Conservation (phyloP, 768 basidiomycete species). For the Russula sp. region DNA sequence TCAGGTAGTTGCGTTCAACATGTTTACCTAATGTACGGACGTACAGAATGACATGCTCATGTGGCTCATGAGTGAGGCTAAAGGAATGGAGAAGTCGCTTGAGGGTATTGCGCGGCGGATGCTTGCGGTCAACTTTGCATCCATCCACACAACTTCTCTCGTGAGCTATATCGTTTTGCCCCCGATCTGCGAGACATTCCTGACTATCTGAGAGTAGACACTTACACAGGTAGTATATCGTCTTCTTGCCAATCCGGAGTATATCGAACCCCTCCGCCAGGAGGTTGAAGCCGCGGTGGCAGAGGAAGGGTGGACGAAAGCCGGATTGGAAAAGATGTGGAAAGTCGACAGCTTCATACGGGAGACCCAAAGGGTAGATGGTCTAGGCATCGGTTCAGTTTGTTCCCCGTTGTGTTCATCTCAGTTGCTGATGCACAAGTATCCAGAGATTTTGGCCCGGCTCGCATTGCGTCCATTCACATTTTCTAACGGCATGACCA, state of each 20-base stretch:
- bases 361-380: slow-evolving; percentile 28
- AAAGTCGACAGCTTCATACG: slow-evolving; percentile 33
- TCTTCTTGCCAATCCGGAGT: slow-evolving; percentile 27
- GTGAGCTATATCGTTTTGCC: slow-evolving; percentile 16
- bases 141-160: slow-evolving; percentile 30
- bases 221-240: slow-evolving; percentile 27
- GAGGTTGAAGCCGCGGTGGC: slow-evolving; percentile 27
- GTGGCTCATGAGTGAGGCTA: slow-evolving; percentile 38
- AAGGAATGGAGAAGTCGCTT: slow-evolving; percentile 28
- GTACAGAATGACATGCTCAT: slow-evolving; percentile 38
- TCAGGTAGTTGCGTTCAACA: neutral
- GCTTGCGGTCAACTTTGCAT: slow-evolving; percentile 30
- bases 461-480: slow-evolving; percentile 34
- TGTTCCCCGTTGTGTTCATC: neutral
- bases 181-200: neutral
- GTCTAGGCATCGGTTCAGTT: slow-evolving; percentile 21
- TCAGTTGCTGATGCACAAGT: neutral
- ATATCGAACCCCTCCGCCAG: slow-evolving; percentile 26
- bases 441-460: slow-evolving; percentile 25
- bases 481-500: slow-evolving; percentile 37
- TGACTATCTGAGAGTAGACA: slow-evolving; percentile 11
- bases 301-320: slow-evolving; percentile 29
- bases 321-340: slow-evolving; percentile 26
- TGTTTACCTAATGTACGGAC: neutral
- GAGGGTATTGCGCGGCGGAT: slow-evolving; percentile 28